phyloP scores from a whole-genome alignment of 2,329 filamentous ascomycete genomes.

The Exophiala aquamarina region DNA sequence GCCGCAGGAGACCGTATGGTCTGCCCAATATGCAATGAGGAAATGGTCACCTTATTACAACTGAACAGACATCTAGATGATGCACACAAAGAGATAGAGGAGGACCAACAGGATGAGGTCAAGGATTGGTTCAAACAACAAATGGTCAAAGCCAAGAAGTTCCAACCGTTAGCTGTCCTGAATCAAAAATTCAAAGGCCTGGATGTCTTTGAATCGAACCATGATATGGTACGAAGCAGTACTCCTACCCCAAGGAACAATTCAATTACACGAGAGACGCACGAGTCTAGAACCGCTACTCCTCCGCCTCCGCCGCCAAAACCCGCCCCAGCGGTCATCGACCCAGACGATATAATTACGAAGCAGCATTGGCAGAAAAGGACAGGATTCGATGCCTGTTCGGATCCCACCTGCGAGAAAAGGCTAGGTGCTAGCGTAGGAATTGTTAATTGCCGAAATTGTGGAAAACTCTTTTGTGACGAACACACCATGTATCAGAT shows the following conservation, averaged over 20 bases:
- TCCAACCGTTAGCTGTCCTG: conserved; percentile 85
- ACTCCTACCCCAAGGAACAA: conserved; percentile 31
- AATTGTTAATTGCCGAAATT: conserved; percentile 89
- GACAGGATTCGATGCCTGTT: conserved; percentile 73
- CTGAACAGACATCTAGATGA: conserved; percentile 90
- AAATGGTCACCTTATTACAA: conserved; percentile 96
- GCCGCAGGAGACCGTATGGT: conserved; percentile 69
- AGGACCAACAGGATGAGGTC: conserved; percentile 86
- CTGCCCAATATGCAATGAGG: conserved; percentile 97
- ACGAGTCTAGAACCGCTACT: conserved; percentile 23
- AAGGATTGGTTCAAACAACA: conserved; percentile 97
- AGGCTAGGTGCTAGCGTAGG: conserved; percentile 72
- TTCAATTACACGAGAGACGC: conserved; percentile 24
- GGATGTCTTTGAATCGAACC: conserved; percentile 92
- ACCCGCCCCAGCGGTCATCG: conserved; percentile 47
- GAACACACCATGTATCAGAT: conserved; percentile 99
- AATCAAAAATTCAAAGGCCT: conserved; percentile 92
- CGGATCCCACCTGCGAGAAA: conserved; percentile 83
- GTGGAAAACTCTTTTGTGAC: conserved; percentile 91
- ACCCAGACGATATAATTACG: conserved; percentile 88
- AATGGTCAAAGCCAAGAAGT: conserved; percentile 87
- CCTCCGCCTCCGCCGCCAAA: conserved; percentile 30
- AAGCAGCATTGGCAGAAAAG: conserved; percentile 84
- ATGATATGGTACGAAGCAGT: conserved; percentile 53
- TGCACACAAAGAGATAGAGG: conserved; percentile 83